phyloP scores from a whole-genome alignment of 2,329 filamentous ascomycete species.

The Ceratocystis lukuohia region DNA sequence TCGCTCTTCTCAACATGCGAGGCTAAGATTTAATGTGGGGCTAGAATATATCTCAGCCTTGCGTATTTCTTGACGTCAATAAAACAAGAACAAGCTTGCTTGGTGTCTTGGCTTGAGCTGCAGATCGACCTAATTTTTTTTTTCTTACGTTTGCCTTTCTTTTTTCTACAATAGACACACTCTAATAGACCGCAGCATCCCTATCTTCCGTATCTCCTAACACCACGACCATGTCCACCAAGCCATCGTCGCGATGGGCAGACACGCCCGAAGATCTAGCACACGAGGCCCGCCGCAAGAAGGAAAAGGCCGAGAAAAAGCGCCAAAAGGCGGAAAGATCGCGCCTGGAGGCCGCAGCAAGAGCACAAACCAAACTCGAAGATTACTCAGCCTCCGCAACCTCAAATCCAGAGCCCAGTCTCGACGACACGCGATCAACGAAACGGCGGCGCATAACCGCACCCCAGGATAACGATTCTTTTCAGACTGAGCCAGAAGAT shows the following conservation, averaged over 20 bases:
- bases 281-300: constrained; percentile 45
- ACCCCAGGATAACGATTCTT: constrained; percentile 26
- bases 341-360: constrained; percentile 60
- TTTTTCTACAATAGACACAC: not conserved
- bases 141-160: not conserved
- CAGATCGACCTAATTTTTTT: not conserved
- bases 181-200: not conserved
- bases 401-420: constrained; percentile 21
- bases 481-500: constrained; percentile 21
- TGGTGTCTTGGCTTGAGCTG: not conserved
- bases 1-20: not conserved
- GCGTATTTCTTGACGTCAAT: not conserved
- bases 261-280: constrained; percentile 69
- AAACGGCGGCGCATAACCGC: constrained; percentile 50
- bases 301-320: constrained; percentile 31
- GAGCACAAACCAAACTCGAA: constrained; percentile 18
- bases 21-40: not conserved
- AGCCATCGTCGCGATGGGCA: constrained; percentile 70
- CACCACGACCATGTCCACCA: constrained; percentile 39
- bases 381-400: constrained; percentile 23
- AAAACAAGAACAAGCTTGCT: not conserved
- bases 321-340: constrained; percentile 83
- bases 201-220: not conserved
- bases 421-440: constrained; percentile 34
- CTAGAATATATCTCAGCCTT: not conserved